Conservation (phyloP, 2,329 filamentous ascomycete species). For the Aspergillus fumigatiaffinis region DNA sequence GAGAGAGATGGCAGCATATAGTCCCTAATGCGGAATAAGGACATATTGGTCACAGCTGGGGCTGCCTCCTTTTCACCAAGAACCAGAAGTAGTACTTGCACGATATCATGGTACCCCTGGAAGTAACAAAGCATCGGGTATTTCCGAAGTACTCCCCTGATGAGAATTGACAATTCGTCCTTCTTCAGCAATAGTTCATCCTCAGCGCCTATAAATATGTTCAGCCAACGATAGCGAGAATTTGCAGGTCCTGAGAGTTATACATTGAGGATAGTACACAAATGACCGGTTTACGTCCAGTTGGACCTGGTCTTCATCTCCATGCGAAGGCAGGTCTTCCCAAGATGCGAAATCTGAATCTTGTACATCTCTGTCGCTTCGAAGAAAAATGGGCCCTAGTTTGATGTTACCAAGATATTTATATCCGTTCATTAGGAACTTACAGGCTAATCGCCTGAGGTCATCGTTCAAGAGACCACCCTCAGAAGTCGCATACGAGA, state of each 20-base stretch:
- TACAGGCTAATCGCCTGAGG: slow-evolving; percentile 73
- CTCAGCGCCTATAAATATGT: slow-evolving; percentile 55
- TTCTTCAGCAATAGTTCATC: slow-evolving; percentile 69
- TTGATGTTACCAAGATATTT: neutral
- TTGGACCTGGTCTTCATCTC: slow-evolving; percentile 84
- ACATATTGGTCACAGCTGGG: slow-evolving; percentile 71
- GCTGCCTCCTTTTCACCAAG: slow-evolving; percentile 61
- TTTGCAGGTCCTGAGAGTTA: slow-evolving; percentile 20
- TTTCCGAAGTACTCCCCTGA: slow-evolving; percentile 72
- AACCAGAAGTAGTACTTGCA: slow-evolving; percentile 88
- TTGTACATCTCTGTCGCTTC: slow-evolving; percentile 25
- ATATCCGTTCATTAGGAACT: slow-evolving; percentile 35
- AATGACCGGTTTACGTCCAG: slow-evolving; percentile 96
- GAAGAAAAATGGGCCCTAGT: slow-evolving; percentile 49
- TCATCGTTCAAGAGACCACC: slow-evolving; percentile 66
- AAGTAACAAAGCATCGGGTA: slow-evolving; percentile 90
- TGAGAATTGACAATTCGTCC: slow-evolving; percentile 71
- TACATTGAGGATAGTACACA: slow-evolving; percentile 87
- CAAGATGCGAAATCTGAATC: slow-evolving; percentile 41
- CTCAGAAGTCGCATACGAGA: slow-evolving; percentile 56
- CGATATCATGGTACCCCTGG: slow-evolving; percentile 98
- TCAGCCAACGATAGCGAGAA: slow-evolving; percentile 15
- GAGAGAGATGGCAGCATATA: slow-evolving; percentile 91
- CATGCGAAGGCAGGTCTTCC: slow-evolving; percentile 67
- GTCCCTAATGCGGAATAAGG: slow-evolving; percentile 84